Evolutionary conservation across 331 rosid genomes (phyloP).

Genomic region (Malus hybrid): DNA sequence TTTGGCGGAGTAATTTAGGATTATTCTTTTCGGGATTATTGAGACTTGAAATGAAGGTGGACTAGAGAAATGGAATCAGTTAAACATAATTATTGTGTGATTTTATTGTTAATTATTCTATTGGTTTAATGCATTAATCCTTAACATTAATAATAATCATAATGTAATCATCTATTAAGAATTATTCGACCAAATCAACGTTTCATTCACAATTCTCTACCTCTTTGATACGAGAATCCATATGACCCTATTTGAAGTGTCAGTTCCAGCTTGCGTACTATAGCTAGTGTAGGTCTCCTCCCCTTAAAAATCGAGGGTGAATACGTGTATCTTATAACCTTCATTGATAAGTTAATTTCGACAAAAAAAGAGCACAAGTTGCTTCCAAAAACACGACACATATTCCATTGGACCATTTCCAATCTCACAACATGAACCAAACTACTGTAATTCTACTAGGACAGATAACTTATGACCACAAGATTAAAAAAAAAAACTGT

Average conservation of each 20-base stretch:
- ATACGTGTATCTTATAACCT: no score
- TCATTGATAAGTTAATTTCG: no score
- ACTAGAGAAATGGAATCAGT: not conserved
- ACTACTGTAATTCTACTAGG: not conserved
- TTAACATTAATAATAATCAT: not conserved
- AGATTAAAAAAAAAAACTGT: not conserved
- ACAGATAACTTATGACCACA: not conserved
- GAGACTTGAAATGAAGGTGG: not conserved
- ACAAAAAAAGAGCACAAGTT: no score
- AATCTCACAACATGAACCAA: not conserved
- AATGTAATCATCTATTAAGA: not conserved
- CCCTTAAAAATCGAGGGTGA: no score
- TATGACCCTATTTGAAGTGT: no score
- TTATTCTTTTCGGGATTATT: not conserved
- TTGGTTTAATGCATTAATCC: not conserved
- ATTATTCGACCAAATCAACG: no score
- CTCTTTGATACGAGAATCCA: no score
- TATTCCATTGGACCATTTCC: not conserved
- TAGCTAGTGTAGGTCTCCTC: no score
- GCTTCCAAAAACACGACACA: no score
- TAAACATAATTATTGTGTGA: not conserved
- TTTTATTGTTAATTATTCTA: not conserved
- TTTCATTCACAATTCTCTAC: no score
- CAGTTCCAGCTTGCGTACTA: no score
- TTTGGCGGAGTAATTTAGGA: not conserved